Base-by-base conservation (phyloP, 345 rosid genomes). In the Aquilaria sinensis region DNA sequence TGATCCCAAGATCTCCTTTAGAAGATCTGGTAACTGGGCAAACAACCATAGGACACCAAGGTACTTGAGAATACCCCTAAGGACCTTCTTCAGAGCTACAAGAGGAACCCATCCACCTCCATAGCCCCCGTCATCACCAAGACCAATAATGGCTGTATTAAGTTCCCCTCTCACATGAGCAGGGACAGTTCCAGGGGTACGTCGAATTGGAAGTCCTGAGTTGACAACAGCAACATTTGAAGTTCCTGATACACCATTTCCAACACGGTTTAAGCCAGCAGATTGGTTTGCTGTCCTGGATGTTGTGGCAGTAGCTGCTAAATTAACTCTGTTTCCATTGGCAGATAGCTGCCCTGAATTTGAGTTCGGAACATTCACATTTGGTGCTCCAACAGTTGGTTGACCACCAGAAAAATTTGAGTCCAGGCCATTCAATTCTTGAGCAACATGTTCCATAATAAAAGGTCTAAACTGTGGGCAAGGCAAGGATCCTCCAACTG, bases 91-190 rank as follows among this genome's bases (percentile, higher is more conserved):
- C 61, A 95, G 97, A 60, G 96, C 99, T 60, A 95, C 91, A 80
- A 95, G 94, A 56, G 99, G 99, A 75, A 95, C 99, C 97, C 96
- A 95, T 56, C 96, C 99, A 62, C 97, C 99, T 32, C 96, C 97
- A 80, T 95, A 91, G 50, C 97, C 99, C 69, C 99, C 99, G 85
- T 95, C 99, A 62, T 95, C 98, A 60, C 96, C 98, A 59, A 95
- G 91, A 66, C 99, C 98, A 43, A 95, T 91, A 72, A 91, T 95
- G 46, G 99, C 94, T 7, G 97, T 94, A 75, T 90, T 90, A 56
- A 90, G 77, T 58, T 94, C 99, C 67, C 99, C 99, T 77, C 97
- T 82, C 43, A 89, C 94, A 70, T 87, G 96, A 52, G 97, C 87
- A 63, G 98, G 90, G 64, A 89, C 96, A 66, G 77, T 62, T 47